Base-by-base conservation (phyloP, 768 basidiomycete genomes). In the Rhizopogon roseolus region DNA sequence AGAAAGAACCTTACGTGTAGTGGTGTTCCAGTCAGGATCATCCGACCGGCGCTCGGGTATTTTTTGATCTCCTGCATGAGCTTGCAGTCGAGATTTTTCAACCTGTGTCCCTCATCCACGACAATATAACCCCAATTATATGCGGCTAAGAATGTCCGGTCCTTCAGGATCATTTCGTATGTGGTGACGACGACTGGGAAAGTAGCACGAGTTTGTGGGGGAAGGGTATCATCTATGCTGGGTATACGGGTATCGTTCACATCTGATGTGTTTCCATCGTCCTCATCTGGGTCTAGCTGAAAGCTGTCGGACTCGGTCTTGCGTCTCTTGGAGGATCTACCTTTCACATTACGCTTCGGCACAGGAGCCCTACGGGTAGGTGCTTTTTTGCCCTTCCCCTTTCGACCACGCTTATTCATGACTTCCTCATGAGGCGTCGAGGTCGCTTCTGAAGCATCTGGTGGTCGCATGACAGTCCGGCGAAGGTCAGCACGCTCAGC, bases 1-100 rank as follows among this genome's bases (percentile, higher is more conserved):
- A 52, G 13, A 29, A 37, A 22, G 29, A 17, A 13, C 70, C 85
- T 53, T 56, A 94, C 95, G 70, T 98, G 95, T 37, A 99, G 71
- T 6, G 97, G 97, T 16, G 97, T 99, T 29, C 97, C 97, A 0
- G 95, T 98, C 57, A 99, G 71, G 54, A 99, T 88, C 82, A 98
- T 88, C 44, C 97, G 76, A 40, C 93, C 91, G 0, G 88, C 92
- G 51, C 85, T 85, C 1, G 75, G 73, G 65, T 93, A 94, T 62
- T 84, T 82, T 73, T 94, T 95, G 60, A 99, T 88, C 68, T 96
- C 93, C 54, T 79, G 78, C 70, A 98, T 90, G 14, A 98, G 81
- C 73, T 82, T 87, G 70, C 93, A 93, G 63, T 98, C 82, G 54
- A 96, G 76, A 63, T 99, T 99, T 76, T 98, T 98, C 65, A 99